These are phyloP conservation scores for Solanum paucissectum DNA, from an alignment of 257 asterid species.

Conservation along the genomic window DNA sequence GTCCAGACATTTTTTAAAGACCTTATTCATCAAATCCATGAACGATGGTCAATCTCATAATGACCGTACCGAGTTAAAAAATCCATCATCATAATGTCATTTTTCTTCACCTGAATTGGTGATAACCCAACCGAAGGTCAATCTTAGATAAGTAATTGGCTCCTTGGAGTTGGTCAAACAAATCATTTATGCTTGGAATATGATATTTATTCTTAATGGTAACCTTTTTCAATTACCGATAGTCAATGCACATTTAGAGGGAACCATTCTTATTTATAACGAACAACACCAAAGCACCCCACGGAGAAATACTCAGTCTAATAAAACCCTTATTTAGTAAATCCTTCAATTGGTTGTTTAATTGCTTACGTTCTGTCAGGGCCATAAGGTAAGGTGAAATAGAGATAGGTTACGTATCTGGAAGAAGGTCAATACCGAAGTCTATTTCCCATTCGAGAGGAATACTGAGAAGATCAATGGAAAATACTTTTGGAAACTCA, in stretches of 20 bases:
- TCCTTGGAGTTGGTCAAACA: no score
- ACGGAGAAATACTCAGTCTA: neutral
- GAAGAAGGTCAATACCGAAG: neutral
- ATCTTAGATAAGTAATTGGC: neutral
- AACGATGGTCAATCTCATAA: no score
- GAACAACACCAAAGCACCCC: neutral
- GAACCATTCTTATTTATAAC: neutral
- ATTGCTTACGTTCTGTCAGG: no score
- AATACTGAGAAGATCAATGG: neutral
- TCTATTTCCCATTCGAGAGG: no score
- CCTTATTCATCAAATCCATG: neutral
- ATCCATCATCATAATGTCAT: neutral
- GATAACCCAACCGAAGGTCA: neutral
- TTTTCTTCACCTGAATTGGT: no score
- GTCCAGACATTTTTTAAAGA: no score
- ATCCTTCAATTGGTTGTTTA: neutral
- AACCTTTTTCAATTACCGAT: neutral
- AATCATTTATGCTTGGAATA: neutral
- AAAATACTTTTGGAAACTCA: neutral
- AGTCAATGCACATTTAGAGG: neutral
- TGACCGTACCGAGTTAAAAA: neutral
- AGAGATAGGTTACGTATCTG: neutral
- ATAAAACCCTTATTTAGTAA: neutral
- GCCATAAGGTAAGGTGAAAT: neutral
- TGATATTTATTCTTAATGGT: neutral